Evolutionary conservation across 169 alveolate species (phyloP), one percentile per base, ranked within the genome.

Genomic region (Sarcocystis neurona): DNA sequence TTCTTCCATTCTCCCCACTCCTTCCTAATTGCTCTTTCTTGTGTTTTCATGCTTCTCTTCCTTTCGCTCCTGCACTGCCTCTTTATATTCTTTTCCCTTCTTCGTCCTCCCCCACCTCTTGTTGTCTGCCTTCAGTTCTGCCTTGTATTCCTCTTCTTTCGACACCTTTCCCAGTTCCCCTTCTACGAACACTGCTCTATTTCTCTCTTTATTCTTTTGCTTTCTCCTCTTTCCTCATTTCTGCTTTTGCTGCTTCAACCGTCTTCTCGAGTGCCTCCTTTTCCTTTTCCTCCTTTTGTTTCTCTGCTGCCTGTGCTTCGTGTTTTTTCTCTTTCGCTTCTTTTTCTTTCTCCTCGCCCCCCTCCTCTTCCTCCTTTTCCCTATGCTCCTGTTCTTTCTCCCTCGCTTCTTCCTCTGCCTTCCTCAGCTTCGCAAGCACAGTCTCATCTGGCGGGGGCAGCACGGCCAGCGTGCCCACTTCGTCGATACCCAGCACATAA

Each of bases 401-500:
- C 34, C 72, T 15, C 32, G 15, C 77, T 34, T 48, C 3, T n/a
- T 48, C 23, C n/a, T 48, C 56, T 0, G 27, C 23, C n/a, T n/a
- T n/a, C n/a, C n/a, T n/a, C n/a, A n/a, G n/a, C n/a, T n/a, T n/a
- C n/a, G n/a, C n/a, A n/a, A 72, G 46, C 30, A 32, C 41, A 2
- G 34, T 32, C 56, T 27, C 82, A 39, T 72, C 53, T 3, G 82
- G 82, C 56, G 34, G 82, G 6, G 39, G 82, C 8, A 32, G 47
- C 34, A 86, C 90, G 1, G 30, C 32, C 0, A 86, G 85, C 1
- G 77, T 43, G 20, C 90, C 90, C 23, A 86, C 74, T 48, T 86
- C 86, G n/a, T 86, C 90, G 12, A 77, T 60, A 0, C 90, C 90
- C 80, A 86, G 41, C 44, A 86, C 44, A 0, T 53, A 18, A 1